Evolutionary conservation across 352 stramenopile species (phyloP).

Genomic region (Phytophthora macrochlamydospora): DNA sequence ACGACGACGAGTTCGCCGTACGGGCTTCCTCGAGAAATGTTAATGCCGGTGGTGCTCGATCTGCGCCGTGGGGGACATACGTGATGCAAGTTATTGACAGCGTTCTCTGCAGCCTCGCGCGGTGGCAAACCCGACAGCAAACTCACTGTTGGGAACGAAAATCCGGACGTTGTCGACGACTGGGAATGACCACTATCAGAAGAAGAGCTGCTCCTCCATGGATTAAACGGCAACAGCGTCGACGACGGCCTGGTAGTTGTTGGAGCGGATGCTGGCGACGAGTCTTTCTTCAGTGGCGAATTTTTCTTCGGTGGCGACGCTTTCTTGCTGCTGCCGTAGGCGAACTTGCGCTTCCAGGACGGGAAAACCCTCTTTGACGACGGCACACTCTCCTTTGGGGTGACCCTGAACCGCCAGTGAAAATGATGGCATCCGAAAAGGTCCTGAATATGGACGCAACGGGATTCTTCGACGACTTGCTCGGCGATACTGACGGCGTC

Average conservation of each 20-base stretch:
- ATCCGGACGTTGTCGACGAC: constrained; percentile 9
- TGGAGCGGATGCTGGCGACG: constrained; percentile 5
- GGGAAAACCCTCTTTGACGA: background rate
- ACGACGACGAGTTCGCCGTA: constrained; percentile 75
- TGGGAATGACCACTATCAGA: constrained; percentile 23
- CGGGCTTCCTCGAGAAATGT: constrained; percentile 45
- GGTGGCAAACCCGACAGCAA: constrained; percentile 18
- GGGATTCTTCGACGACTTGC: constrained; percentile 22
- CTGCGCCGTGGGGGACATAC: constrained; percentile 27
- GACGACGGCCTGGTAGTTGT: constrained; percentile 16
- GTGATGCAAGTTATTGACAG: constrained; percentile 63
- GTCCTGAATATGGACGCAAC: constrained; percentile 46
- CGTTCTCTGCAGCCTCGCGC: constrained; percentile 36
- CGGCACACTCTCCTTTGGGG: background rate
- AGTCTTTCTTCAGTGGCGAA: constrained; percentile 1
- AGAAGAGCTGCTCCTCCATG: constrained; percentile 49
- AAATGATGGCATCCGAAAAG: constrained; percentile 35
- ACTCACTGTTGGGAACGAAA: constrained; percentile 24
- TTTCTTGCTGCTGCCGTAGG: constrained; percentile 29
- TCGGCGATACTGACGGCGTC: constrained; percentile 23
- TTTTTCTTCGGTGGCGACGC: background rate
- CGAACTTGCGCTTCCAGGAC: constrained; percentile 47
- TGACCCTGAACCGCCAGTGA: constrained; percentile 7
- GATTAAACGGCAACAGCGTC: constrained; percentile 44
- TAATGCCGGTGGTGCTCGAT: constrained; percentile 16